These are phyloP conservation scores for Diplodia seriata DNA, from an alignment of 2,329 filamentous ascomycete genomes.

Conservation along the genomic window DNA sequence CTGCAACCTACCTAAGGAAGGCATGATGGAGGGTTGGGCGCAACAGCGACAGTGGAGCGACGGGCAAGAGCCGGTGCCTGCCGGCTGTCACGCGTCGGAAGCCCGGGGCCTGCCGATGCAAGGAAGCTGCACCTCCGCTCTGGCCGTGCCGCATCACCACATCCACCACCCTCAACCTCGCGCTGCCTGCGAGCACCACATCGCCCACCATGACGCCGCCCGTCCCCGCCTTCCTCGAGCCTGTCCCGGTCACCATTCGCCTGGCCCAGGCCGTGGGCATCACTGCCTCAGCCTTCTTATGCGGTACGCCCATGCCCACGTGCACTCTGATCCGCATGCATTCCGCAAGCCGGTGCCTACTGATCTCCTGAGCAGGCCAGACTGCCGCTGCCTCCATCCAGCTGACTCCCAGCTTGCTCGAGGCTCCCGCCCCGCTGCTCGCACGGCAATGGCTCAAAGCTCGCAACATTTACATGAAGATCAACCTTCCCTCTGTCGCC, in stretches of 20 bases:
- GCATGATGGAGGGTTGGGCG: neutral
- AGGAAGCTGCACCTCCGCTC: constrained; percentile 9
- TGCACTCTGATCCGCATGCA: neutral
- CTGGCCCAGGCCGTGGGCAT: constrained; percentile 60
- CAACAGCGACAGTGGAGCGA: neutral
- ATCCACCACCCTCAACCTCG: neutral
- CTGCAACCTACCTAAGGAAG: neutral
- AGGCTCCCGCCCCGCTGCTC: constrained; percentile 62
- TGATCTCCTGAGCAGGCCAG: constrained; percentile 40
- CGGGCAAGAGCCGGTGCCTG: constrained; percentile 5
- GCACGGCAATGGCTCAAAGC: constrained; percentile 62
- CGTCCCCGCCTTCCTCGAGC: constrained; percentile 34
- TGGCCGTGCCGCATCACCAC: neutral
- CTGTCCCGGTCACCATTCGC: constrained; percentile 48
- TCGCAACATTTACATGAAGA: constrained; percentile 50
- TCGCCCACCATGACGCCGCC: constrained; percentile 18
- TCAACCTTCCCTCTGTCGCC: constrained; percentile 44
- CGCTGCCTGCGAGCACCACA: neutral
- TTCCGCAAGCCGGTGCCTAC: no score
- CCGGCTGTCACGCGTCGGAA: neutral
- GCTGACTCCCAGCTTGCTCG: constrained; percentile 61
- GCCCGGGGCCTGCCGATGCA: constrained; percentile 11
- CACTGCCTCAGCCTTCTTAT: constrained; percentile 57
- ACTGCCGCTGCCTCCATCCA: constrained; percentile 51
- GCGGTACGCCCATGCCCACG: constrained; percentile 42